Evolutionary conservation across 176 grass and related monocot species (phyloP).

Genomic region (Juncus effusus): DNA sequence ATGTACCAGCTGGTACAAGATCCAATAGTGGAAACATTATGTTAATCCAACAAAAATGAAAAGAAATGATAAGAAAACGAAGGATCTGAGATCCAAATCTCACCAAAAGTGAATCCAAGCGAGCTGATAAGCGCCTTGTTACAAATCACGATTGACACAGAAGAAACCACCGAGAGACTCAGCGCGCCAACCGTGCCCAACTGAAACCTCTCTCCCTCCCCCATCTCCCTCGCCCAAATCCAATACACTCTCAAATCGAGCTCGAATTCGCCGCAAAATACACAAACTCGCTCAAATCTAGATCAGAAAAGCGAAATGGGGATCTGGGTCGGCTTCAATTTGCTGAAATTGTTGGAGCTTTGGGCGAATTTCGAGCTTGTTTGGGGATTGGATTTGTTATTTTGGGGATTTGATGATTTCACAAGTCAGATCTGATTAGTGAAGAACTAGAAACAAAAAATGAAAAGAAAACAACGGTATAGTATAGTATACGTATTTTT

Average conservation of each 20-base stretch:
- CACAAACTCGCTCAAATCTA: constrained; percentile 8
- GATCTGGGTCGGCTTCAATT: constrained; percentile 1
- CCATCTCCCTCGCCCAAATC: constrained; percentile 46
- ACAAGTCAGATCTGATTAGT: no score
- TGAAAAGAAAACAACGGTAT: no score
- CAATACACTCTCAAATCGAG: constrained; percentile 11
- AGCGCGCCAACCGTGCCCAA: constrained; percentile 89
- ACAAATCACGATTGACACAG: constrained; percentile 95
- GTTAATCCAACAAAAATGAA: constrained; percentile 1
- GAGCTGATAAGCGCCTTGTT: constrained; percentile 98
- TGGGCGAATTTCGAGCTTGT: no score
- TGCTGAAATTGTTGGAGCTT: neutral
- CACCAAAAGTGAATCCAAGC: constrained; percentile 92
- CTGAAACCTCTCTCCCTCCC: constrained; percentile 83
- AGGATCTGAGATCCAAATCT: constrained; percentile 28
- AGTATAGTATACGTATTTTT: no score
- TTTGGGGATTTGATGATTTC: no score
- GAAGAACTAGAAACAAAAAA: no score
- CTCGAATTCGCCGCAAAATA: neutral
- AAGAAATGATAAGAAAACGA: neutral
- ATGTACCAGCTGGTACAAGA: neutral
- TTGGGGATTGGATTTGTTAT: no score
- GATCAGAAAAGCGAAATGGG: constrained; percentile 9
- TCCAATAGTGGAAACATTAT: neutral
- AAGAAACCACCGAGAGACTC: constrained; percentile 87